Evolutionary conservation across 129 eudicot genomes (phyloP).

Genomic region (Centrapalus pauciflorus): DNA sequence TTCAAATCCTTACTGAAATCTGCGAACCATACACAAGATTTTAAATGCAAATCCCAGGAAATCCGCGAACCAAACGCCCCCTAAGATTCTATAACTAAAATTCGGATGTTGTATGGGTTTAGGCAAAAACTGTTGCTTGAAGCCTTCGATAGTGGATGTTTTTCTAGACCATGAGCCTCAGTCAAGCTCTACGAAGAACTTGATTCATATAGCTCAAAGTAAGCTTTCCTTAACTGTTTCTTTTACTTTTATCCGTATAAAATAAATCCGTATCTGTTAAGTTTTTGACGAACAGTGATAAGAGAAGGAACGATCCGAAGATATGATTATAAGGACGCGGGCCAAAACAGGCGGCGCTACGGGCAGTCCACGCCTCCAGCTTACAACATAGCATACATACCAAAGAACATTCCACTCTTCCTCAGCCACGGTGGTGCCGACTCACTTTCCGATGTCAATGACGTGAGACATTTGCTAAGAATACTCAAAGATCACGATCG

Average conservation of each 20-base stretch:
- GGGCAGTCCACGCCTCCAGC: slow-evolving; percentile 61
- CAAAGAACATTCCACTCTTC: slow-evolving; percentile 54
- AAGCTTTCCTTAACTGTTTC: slow-evolving; percentile 21
- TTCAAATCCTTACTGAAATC: no score
- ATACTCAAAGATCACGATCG: slow-evolving; percentile 39
- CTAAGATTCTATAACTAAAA: not conserved
- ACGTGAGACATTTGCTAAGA: slow-evolving; percentile 41
- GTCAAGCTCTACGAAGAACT: slow-evolving; percentile 66
- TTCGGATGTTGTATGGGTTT: not conserved
- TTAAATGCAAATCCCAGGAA: no score
- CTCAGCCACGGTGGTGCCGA: slow-evolving; percentile 68
- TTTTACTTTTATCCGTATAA: not conserved
- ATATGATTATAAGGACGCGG: slow-evolving; percentile 51
- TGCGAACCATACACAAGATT: no score
- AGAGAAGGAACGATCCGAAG: slow-evolving; percentile 53
- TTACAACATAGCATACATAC: slow-evolving; percentile 58
- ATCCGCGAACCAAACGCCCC: no score
- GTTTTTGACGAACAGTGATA: slow-evolving; percentile 46
- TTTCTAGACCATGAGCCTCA: slow-evolving; percentile 75
- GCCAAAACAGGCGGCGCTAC: slow-evolving; percentile 44
- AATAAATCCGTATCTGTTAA: not conserved
- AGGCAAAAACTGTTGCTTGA: slow-evolving; percentile 74
- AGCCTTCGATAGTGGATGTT: slow-evolving; percentile 40
- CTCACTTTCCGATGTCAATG: slow-evolving; percentile 47
- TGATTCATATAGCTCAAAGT: slow-evolving; percentile 82